Percentiles rank a stretch among this genome's conserved stretches.
Conservation (phyloP, 73 alveolate species). For the Paramecium octaurelia region DNA sequence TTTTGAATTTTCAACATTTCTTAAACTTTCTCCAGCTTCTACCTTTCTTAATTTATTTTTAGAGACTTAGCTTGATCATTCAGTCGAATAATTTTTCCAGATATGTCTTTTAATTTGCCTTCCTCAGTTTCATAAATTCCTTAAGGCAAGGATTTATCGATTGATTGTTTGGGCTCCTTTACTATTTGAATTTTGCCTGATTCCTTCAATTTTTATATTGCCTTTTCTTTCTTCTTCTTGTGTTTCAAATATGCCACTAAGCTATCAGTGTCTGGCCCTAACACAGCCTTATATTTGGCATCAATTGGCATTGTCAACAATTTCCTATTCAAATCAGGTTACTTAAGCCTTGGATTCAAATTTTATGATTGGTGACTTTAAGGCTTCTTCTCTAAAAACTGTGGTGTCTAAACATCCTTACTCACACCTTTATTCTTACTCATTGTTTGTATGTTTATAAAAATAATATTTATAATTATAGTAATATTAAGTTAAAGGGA, state of each 20-base stretch:
- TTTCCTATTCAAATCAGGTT: neutral
- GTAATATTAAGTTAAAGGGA: neutral
- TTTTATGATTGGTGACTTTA: neutral
- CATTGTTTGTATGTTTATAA: neutral
- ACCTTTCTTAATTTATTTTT: conserved; percentile 48
- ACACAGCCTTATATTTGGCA: neutral
- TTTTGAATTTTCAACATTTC: neutral
- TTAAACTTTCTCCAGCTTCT: conserved; percentile 33
- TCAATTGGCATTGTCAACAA: neutral
- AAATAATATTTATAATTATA: neutral
- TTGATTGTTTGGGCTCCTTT: neutral
- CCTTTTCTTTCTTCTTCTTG: neutral
- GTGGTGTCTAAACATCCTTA: neutral
- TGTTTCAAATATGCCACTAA: neutral
- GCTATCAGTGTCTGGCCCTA: conserved; percentile 17
- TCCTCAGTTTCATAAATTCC: conserved; percentile 50
- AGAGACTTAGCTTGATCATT: neutral
- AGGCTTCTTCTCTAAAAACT: neutral
- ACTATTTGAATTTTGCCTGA: neutral
- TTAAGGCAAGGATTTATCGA: neutral
- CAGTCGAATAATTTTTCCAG: conserved; percentile 26
- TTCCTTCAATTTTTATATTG: neutral
- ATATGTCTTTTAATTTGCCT: conserved; percentile 37
- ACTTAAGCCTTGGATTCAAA: neutral
- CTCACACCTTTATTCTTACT: neutral